Evolutionary conservation across 1,284 basidiomycete genomes (phyloP), one percentile per base, ranked within the genome.

Genomic region (Rhodotorula sp.): DNA sequence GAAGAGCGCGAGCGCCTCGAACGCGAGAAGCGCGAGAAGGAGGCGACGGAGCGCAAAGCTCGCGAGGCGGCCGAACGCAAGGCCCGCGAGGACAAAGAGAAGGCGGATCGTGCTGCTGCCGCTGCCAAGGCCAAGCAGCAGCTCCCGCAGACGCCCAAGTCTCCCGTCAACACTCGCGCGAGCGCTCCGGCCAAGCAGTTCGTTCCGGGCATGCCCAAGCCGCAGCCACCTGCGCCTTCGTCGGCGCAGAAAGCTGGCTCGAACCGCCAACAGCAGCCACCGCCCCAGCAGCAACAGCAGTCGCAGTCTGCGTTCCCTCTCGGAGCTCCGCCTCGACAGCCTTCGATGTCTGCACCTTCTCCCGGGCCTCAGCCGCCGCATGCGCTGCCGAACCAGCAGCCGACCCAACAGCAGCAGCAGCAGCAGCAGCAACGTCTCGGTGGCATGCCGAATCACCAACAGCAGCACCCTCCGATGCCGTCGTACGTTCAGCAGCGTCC

Each of bases 11-110:
- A 67, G 81, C 62, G 67, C 48, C 44, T 62, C 56, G 72, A 70
- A 51, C 64, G 49, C 60, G 67, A 64, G 59, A 63, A 58, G 60
- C 63, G 69, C 56, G 75, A 75, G 48, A 69, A 68, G 67, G 75
- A 70, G n/a, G 74, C 72, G 49, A 82, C 81, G 77, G 80, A 83
- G 78, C 82, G 81, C 76, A 82, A 82, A 77, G 80, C 82, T 78
- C 83, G 81, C 77, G 80, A 85, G 70, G 67, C 65, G 7, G 67
- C 61, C 0, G 75, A 70, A 45, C 60, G 73, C 67, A 64, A 70
- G 55, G 69, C 73, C 82, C 74, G 54, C 20, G 69, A 71, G 49
- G 69, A 71, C 30, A 70, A 78, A 68, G 74, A 76, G 80, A 84
- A 78, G 73, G 59, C 51, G 30, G 85, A 86, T 72, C 80, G 81